These are phyloP conservation scores for Sporothrix curviconia DNA, from an alignment of 2,329 filamentous ascomycete species.

Conservation along the genomic window DNA sequence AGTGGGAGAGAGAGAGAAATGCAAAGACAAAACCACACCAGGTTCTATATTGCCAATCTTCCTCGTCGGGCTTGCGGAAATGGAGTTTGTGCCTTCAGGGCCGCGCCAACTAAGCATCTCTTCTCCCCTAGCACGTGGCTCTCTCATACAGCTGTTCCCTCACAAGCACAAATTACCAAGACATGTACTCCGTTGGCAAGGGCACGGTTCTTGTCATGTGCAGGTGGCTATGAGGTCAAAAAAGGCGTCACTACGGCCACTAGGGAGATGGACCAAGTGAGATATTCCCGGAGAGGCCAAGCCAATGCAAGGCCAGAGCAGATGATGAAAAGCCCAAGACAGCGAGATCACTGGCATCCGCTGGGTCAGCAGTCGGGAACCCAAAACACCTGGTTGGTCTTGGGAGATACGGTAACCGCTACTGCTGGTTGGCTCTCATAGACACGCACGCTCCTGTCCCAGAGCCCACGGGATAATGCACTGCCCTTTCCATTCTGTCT, in stretches of 20 bases:
- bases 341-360: neutral
- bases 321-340: neutral
- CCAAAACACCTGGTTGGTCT: too few relatives aligned
- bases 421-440: too few relatives aligned
- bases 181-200: neutral
- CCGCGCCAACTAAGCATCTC: neutral
- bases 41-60: slow-evolving; percentile 23
- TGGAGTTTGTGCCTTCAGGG: slow-evolving; percentile 15
- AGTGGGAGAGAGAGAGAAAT: neutral
- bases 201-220: neutral
- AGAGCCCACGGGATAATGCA: too few relatives aligned
- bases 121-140: neutral
- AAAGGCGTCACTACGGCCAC: neutral
- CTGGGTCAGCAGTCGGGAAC: neutral
- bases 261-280: neutral
- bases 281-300: neutral
- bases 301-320: too few relatives aligned
- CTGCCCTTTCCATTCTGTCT: neutral
- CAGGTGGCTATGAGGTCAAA: neutral
- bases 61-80: slow-evolving; percentile 28
- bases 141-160: neutral
- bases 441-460: too few relatives aligned
- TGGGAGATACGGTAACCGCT: too few relatives aligned
- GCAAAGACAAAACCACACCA: neutral
- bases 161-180: neutral